These are phyloP conservation scores for Paragyromitra xinjiangensis DNA, from an alignment of 495 filamentous ascomycete species.

Conservation along the genomic window DNA sequence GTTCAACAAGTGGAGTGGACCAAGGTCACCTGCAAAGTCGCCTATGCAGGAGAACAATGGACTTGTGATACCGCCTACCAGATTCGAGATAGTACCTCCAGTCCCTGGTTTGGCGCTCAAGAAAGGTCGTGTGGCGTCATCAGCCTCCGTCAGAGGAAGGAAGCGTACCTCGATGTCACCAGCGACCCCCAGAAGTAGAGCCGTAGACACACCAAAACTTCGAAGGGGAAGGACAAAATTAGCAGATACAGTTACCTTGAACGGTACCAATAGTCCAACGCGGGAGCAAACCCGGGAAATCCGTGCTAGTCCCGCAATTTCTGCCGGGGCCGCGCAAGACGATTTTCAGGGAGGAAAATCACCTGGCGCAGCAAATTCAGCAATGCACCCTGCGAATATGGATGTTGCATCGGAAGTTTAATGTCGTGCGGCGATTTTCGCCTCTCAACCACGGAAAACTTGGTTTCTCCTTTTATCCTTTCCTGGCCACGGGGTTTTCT, in stretches of 20 bases:
- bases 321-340: conserved; percentile 38
- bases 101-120: conserved; percentile 64
- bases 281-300: conserved; percentile 48
- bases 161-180: conserved; percentile 51
- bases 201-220: conserved; percentile 42
- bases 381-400: conserved; percentile 40
- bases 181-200: conserved; percentile 46
- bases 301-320: conserved; percentile 44
- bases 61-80: conserved; percentile 72
- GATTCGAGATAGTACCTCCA: conserved; percentile 87
- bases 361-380: conserved; percentile 29
- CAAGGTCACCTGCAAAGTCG: conserved; percentile 47
- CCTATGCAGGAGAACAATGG: conserved; percentile 50
- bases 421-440: conserved; percentile 21
- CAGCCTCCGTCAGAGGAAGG: conserved; percentile 42
- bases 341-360: conserved; percentile 36
- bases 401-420: conserved; percentile 50
- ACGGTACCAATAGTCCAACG: conserved; percentile 41
- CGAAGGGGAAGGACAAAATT: conserved; percentile 53
- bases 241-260: conserved; percentile 47
- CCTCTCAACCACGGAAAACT: conserved; percentile 28
- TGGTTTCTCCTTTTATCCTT: conserved; percentile 45
- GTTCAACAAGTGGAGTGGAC: conserved; percentile 39
- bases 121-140: conserved; percentile 45
- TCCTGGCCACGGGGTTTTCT: conserved; percentile 43